Evolutionary conservation across 2,329 filamentous ascomycete genomes (phyloP).

Genomic region (Cladosporium sp.): DNA sequence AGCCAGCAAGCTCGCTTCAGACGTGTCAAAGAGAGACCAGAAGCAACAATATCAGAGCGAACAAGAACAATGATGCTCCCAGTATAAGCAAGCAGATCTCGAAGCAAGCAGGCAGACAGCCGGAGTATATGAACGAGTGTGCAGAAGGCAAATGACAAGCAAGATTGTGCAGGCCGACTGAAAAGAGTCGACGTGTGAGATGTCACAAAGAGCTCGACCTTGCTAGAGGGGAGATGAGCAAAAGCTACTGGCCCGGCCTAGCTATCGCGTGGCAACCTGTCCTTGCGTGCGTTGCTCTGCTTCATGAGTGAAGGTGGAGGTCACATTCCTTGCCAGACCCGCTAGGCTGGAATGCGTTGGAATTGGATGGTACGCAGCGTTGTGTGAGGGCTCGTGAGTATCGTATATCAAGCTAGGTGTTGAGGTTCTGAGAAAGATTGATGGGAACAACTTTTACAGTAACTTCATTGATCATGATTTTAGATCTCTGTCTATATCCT

Average conservation of each 20-base stretch:
- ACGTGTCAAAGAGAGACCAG: neutral
- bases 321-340: constrained; percentile 27
- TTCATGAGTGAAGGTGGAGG: constrained; percentile 12
- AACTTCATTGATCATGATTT: neutral
- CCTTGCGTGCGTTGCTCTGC: constrained; percentile 25
- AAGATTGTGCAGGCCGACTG: constrained; percentile 2
- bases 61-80: neutral
- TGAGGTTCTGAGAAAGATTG: neutral
- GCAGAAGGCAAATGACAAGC: neutral
- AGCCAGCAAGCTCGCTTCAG: neutral
- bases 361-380: neutral
- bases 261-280: constrained; percentile 19
- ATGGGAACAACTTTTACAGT: neutral
- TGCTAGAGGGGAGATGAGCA: constrained; percentile 14
- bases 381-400: too few species aligned
- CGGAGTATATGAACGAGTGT: constrained; percentile 12
- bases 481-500: neutral
- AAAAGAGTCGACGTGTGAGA: constrained; percentile 2
- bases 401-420: neutral
- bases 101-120: neutral
- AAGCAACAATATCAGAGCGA: neutral
- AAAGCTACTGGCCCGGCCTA: neutral
- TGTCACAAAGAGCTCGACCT: constrained; percentile 16
- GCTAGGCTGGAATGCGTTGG: constrained; percentile 29
- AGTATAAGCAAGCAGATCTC: neutral